Conservation (phyloP, 2,329 filamentous ascomycete genomes). For the Penicillium sp. region DNA sequence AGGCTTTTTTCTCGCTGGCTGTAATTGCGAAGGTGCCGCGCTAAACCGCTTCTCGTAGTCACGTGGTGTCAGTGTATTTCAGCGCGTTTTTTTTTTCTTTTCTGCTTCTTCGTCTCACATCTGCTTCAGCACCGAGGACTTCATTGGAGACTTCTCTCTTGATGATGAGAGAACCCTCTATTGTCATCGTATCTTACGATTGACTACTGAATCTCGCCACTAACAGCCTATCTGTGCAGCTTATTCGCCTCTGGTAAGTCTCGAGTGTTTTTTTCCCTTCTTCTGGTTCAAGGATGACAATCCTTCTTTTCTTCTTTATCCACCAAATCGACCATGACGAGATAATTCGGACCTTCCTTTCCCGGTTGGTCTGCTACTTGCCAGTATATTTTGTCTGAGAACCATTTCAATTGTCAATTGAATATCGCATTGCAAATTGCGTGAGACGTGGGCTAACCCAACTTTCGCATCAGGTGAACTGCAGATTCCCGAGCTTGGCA, state of each 20-base stretch:
- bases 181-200: constrained; percentile 10
- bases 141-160: not conserved
- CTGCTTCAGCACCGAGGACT: not conserved
- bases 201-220: constrained; percentile 6
- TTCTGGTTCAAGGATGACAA: constrained; percentile 58
- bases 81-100: constrained; percentile 18
- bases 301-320: constrained; percentile 60
- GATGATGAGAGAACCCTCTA: not conserved
- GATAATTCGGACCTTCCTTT: constrained; percentile 59
- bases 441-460: constrained; percentile 12
- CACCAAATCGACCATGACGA: constrained; percentile 68
- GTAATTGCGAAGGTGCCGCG: constrained; percentile 13
- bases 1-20: constrained; percentile 10
- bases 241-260: constrained; percentile 25
- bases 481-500: not conserved
- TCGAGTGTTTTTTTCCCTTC: constrained; percentile 4
- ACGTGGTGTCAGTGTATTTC: constrained; percentile 22
- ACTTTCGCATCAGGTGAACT: not conserved
- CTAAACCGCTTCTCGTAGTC: constrained; percentile 17
- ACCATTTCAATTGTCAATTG: constrained; percentile 15
- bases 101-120: constrained; percentile 18
- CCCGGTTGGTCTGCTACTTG: constrained; percentile 68
- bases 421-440: constrained; percentile 3
- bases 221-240: constrained; percentile 5
- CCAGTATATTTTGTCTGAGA: constrained; percentile 69